Evolutionary conservation across 306 rosid genomes (phyloP).

Genomic region (Alnus glutinosa): DNA sequence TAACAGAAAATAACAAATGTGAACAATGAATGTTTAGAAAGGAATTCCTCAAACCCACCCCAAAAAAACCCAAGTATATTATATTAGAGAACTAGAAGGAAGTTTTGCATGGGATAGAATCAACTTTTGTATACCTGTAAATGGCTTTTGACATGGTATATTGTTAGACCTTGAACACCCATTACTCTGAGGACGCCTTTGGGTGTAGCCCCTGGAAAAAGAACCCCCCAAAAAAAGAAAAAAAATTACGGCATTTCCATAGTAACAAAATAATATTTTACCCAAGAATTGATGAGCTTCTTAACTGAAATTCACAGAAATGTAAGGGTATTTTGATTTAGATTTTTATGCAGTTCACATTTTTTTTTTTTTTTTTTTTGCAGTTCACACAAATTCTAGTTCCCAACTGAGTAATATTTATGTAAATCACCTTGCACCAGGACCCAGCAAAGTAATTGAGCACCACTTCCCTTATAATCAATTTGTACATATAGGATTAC

Average conservation of each 20-base stretch:
- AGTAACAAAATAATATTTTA: constrained; percentile 16
- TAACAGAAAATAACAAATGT: constrained; percentile 12
- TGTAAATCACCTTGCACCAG: constrained; percentile 1
- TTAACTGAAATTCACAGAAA: constrained; percentile 23
- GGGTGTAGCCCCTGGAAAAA: constrained; percentile 86
- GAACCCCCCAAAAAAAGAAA: not conserved
- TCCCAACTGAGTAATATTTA: constrained; percentile 1
- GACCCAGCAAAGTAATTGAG: constrained; percentile 5
- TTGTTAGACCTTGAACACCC: constrained; percentile 97
- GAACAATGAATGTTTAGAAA: constrained; percentile 6
- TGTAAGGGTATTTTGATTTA: constrained; percentile 22
- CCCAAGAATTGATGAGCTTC: constrained; percentile 17
- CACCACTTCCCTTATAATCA: not conserved
- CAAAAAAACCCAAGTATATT: not conserved
- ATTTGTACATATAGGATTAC: not conserved
- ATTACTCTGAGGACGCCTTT: constrained; percentile 97
- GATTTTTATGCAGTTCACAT: constrained; percentile 17
- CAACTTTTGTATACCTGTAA: constrained; percentile 61
- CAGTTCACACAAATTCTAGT: constrained; percentile 6
- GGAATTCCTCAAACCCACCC: constrained; percentile 15
- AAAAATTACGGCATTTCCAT: constrained; percentile 16
- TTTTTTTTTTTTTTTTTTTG: not conserved
- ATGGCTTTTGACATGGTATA: constrained; percentile 97
- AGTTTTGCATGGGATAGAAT: not conserved
- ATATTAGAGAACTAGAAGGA: not conserved